Percentiles rank a stretch among this genome's conserved stretches.
Evolutionary conservation across 1,284 basidiomycete genomes (phyloP).

Genomic region (Ustilago crameri): DNA sequence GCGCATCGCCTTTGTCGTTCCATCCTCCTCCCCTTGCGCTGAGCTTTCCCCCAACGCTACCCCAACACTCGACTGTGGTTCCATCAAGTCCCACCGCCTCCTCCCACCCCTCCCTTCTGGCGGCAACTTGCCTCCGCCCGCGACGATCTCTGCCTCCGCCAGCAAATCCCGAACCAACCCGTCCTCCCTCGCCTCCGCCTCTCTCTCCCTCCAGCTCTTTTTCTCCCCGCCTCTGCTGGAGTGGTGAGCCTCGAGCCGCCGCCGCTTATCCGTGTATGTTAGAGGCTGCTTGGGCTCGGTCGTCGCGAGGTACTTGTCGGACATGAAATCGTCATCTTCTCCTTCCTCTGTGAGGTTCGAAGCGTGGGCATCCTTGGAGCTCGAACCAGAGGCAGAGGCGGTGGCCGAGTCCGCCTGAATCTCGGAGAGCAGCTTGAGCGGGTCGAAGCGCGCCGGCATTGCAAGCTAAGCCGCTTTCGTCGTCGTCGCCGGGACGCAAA

Average conservation of each 20-base stretch:
- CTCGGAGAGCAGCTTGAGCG: conserved; percentile 24
- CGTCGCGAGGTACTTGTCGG: conserved; percentile 31
- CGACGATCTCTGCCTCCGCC: conserved; percentile 48
- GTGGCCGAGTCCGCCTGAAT: conserved; percentile 12
- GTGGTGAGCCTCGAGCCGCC: conserved; percentile 24
- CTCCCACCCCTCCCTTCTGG: conserved; percentile 15
- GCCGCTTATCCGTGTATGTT: conserved; percentile 33
- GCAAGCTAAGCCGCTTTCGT: too few species aligned
- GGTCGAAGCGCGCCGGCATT: conserved; percentile 12
- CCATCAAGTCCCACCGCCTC: conserved; percentile 28
- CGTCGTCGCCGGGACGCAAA: too few species aligned
- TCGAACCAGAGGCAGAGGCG: neutral
- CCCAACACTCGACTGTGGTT: neutral
- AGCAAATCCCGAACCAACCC: conserved; percentile 42
- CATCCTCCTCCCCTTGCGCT: conserved; percentile 7
- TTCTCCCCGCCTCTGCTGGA: neutral
- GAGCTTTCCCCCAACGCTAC: neutral
- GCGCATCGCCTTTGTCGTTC: conserved; percentile 40
- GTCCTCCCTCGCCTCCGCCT: conserved; percentile 29
- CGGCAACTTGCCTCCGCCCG: conserved; percentile 38
- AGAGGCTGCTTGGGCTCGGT: conserved; percentile 19
- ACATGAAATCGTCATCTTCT: conserved; percentile 49
- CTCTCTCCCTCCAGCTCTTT: conserved; percentile 20
- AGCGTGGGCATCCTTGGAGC: neutral
- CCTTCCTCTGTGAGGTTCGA: too few species aligned